Base-by-base conservation (phyloP, 2,329 filamentous ascomycete species). In the Curvularia hawaiiensis region DNA sequence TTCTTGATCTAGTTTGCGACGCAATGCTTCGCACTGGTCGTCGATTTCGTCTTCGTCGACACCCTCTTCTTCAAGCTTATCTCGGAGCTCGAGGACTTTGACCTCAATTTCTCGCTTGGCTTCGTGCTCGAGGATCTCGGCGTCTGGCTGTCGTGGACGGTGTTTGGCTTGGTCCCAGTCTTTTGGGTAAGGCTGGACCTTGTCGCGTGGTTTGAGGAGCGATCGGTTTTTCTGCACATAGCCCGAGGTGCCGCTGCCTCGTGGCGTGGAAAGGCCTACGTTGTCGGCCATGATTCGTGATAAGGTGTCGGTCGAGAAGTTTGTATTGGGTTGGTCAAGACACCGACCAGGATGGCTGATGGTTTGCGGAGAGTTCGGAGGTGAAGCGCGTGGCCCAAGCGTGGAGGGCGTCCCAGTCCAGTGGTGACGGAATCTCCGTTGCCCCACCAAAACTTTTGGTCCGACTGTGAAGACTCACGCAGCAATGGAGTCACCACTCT, bases 201-300 rank as follows among this genome's bases (percentile, higher is more conserved):
- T 85, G 79, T 96, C 92, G 79, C 94, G 92, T 30, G 91, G 92
- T 73, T 85, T 88, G 68, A 97, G 87, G 74, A 94, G 88, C 18
- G 95, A 95, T 35, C 92, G 87, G 80, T 98, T 99, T 77, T 92
- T 91, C 79, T 98, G 94, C 55, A 99, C 94, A 76, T 98, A 98
- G 74, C 95, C 95, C 1, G 94, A 98, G 56, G 95, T 99, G 47
- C 95, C 95, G 74, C 91, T 96, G 66, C 95, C 95, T 71, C 95
- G 89, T 3, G 95, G 95, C 4, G 95, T 99, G 56, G 90, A 88
- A 70, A 99, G 91, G 56, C 95, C 96, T 72, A 99, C 95, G 80
- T 99, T 99, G 65, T 95, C 92, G 59, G 93, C 95, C 95, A 98
- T 98, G 68, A 33, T 64, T 41, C 52, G 30, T 12, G 48, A 33